Conservation (phyloP, 176 grass and related monocot species). For the Eleusine coracana region DNA sequence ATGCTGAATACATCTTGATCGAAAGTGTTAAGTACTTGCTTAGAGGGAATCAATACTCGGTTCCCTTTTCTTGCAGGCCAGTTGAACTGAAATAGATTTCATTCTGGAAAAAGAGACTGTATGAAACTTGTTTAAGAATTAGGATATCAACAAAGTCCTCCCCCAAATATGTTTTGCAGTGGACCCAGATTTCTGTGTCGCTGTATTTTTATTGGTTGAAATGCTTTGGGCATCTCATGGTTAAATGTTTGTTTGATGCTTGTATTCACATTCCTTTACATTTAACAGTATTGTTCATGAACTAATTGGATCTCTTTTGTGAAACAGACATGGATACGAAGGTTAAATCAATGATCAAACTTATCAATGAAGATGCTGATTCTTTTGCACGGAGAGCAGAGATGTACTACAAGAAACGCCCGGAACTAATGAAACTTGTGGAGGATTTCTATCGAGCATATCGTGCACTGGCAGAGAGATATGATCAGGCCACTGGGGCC, state of each 20-base stretch:
- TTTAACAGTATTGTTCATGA: conserved; percentile 26
- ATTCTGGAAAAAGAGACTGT: not conserved
- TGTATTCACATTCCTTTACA: not conserved
- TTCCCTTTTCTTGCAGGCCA: not conserved
- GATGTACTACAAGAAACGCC: conserved; percentile 99
- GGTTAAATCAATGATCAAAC: conserved; percentile 93
- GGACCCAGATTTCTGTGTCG: not conserved
- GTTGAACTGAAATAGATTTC: conserved; percentile 12
- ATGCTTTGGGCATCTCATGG: not conserved
- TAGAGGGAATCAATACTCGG: not conserved
- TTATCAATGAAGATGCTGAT: conserved; percentile 95
- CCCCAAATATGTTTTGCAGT: not conserved
- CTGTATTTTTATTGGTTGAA: conserved; percentile 18
- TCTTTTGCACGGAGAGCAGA: conserved; percentile 96
- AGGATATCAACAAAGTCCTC: conserved; percentile 1
- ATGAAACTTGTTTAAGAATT: not conserved
- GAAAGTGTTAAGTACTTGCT: not conserved
- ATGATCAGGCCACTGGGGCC: conserved; percentile 73
- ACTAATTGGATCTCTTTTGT: conserved; percentile 44
- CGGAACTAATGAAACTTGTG: conserved; percentile 89
- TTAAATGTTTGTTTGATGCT: not conserved
- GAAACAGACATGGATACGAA: conserved; percentile 86
- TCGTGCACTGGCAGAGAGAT: conserved; percentile 82
- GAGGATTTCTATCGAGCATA: conserved; percentile 95
- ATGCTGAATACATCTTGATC: not conserved